These are phyloP conservation scores for Berberis thunbergii DNA, from an alignment of 164 flowering plant species.

Conservation along the genomic window DNA sequence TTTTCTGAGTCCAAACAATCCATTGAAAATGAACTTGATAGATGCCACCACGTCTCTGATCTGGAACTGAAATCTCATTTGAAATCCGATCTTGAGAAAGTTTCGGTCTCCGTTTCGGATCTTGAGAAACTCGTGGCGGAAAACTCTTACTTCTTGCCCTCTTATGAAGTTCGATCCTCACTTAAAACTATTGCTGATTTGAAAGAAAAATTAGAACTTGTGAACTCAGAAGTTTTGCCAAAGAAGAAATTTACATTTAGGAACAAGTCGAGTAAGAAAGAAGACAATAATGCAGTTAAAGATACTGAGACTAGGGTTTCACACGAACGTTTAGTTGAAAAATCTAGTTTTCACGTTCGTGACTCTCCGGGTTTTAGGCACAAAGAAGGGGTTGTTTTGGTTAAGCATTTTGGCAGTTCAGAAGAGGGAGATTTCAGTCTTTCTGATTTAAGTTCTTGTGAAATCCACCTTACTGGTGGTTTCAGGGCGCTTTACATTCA, in stretches of 20 bases:
- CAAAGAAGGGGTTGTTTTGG: conserved; percentile 32
- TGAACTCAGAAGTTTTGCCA: conserved; percentile 42
- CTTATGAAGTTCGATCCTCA: conserved; percentile 77
- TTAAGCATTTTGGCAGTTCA: conserved; percentile 29
- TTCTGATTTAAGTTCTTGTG: conserved; percentile 58
- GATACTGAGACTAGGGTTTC: conserved; percentile 5
- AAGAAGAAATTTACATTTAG: conserved; percentile 75
- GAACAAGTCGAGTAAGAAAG: conserved; percentile 32
- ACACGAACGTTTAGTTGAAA: conserved; percentile 3
- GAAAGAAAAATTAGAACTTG: conserved; percentile 39
- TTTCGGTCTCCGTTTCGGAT: conserved; percentile 40
- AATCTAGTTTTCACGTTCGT: conserved; percentile 11
- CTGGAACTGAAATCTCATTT: conserved; percentile 15
- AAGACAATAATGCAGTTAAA: conserved; percentile 4
- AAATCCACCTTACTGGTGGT: conserved; percentile 52
- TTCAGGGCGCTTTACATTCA: conserved; percentile 61
- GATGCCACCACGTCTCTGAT: conserved; percentile 12
- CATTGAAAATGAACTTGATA: conserved; percentile 38
- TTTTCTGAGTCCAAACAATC: conserved; percentile 21
- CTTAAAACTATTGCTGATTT: conserved; percentile 55
- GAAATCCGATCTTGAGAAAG: conserved; percentile 31
- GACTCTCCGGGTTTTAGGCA: conserved; percentile 63
- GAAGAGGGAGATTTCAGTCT: conserved; percentile 64
- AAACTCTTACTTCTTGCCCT: conserved; percentile 67
- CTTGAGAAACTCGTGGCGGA: conserved; percentile 80